phyloP scores from a whole-genome alignment of 1,284 basidiomycete genomes.

The Ceratobasidium sp. region DNA sequence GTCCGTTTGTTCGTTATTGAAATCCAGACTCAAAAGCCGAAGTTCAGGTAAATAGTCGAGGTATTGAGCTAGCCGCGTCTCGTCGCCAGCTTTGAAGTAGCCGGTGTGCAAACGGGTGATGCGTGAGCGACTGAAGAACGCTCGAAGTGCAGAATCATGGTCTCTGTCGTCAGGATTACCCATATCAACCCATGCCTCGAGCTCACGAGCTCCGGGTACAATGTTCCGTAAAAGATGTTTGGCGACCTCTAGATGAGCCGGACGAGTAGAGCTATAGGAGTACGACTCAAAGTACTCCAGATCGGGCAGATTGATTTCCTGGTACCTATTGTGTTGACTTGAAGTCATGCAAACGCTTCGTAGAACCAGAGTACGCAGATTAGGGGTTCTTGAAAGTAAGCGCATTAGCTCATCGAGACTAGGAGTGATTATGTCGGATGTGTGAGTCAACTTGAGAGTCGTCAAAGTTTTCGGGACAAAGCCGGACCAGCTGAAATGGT shows the following conservation, averaged over 20 bases:
- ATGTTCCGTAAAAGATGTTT: background rate
- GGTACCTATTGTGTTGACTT: background rate
- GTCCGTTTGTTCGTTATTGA: background rate
- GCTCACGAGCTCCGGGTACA: background rate
- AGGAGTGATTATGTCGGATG: background rate
- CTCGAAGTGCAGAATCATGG: background rate
- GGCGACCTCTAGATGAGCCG: too few species aligned
- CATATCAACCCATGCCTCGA: background rate
- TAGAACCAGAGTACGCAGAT: background rate
- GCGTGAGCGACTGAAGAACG: background rate
- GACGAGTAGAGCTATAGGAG: too few species aligned
- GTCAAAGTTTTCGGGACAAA: background rate
- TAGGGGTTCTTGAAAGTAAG: background rate
- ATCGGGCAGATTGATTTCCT: background rate
- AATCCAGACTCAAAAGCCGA: background rate
- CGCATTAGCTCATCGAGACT: background rate
- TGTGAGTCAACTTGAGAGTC: background rate
- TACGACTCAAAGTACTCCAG: background rate
- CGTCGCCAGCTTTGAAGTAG: background rate
- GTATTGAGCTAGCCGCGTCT: background rate
- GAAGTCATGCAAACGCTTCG: background rate
- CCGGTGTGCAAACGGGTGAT: background rate
- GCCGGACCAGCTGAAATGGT: background rate
- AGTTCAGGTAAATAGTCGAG: slow-evolving; percentile 1
- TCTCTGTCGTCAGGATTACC: background rate